Conservation (phyloP, 2,329 filamentous ascomycete genomes). For the Phaeomoniella chlamydospora region DNA sequence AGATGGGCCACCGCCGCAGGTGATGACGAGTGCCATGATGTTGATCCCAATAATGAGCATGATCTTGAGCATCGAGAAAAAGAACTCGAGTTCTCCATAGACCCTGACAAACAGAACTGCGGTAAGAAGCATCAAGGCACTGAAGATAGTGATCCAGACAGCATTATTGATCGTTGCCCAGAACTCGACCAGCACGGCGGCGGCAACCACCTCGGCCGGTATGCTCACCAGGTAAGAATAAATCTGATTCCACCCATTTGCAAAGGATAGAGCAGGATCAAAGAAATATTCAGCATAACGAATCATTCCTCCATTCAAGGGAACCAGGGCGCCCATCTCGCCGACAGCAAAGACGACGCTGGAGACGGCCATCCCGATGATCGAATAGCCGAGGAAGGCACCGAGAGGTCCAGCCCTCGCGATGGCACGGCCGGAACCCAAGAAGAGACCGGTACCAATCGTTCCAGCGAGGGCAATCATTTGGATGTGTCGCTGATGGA, state of each 20-base stretch:
- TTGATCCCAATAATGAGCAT: slow-evolving; percentile 17
- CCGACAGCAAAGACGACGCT: slow-evolving; percentile 38
- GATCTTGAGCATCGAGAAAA: slow-evolving; percentile 3
- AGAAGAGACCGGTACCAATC: slow-evolving; percentile 22
- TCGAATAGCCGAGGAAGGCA: slow-evolving; percentile 17
- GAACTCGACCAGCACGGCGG: slow-evolving; percentile 29
- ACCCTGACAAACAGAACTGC: slow-evolving; percentile 58
- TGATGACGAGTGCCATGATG: slow-evolving; percentile 48
- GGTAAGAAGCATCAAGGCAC: slow-evolving; percentile 33
- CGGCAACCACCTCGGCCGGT: slow-evolving; percentile 31
- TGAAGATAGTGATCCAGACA: slow-evolving; percentile 30
- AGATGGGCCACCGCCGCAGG: slow-evolving; percentile 50
- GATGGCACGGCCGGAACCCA: slow-evolving; percentile 19
- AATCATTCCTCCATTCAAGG: slow-evolving; percentile 41
- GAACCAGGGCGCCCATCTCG: slow-evolving; percentile 16
- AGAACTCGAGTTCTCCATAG: slow-evolving; percentile 52
- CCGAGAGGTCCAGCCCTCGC: slow-evolving; percentile 17
- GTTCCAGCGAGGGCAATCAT: slow-evolving; percentile 24
- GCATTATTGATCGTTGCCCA: slow-evolving; percentile 21
- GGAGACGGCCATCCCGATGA: slow-evolving; percentile 48
- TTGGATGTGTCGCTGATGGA: slow-evolving; percentile 19
- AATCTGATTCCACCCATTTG: slow-evolving; percentile 26
- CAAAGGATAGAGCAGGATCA: slow-evolving; percentile 67
- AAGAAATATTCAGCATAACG: slow-evolving; percentile 33
- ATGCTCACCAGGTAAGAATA: slow-evolving; percentile 33